Conservation (phyloP, 176 grass and related monocot genomes). For the Canna indica region DNA sequence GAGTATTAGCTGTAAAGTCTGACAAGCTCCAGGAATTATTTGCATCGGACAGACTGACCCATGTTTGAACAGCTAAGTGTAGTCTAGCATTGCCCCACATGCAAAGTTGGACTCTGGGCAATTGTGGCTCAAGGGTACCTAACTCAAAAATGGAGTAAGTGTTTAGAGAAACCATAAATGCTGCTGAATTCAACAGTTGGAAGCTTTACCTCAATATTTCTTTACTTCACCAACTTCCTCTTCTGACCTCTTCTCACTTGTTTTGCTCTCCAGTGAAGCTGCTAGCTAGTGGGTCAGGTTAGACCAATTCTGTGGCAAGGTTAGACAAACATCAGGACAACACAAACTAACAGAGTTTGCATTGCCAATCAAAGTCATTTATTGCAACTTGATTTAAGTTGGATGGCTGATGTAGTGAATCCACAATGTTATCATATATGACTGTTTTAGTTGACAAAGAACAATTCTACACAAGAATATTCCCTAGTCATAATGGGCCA, state of each 20-base stretch:
- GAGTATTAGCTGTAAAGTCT: constrained; percentile 5
- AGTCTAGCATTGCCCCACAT: background rate
- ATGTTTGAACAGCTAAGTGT: background rate
- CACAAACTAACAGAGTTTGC: too few relatives aligned
- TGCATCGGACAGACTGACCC: background rate
- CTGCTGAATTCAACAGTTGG: constrained; percentile 7
- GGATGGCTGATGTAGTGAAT: too few relatives aligned
- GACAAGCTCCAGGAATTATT: constrained; percentile 7
- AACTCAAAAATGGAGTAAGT: background rate
- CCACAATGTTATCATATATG: too few relatives aligned
- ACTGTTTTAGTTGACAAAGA: too few relatives aligned
- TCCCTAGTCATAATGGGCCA: too few relatives aligned
- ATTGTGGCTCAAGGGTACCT: background rate
- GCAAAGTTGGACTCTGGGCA: background rate
- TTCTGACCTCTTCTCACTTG: background rate
- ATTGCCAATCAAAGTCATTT: too few relatives aligned
- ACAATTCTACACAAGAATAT: too few relatives aligned
- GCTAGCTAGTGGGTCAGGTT: background rate
- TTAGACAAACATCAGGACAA: background rate
- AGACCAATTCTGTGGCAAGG: background rate
- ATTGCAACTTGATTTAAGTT: too few relatives aligned
- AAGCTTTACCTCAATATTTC: background rate
- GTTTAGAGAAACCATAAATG: constrained; percentile 5
- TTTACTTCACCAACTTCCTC: background rate
- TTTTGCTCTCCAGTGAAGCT: background rate